Percentiles rank a stretch among this genome's conserved stretches.
Evolutionary conservation across 2,329 filamentous ascomycete genomes (phyloP).

Genomic region (Thelonectria blattea): DNA sequence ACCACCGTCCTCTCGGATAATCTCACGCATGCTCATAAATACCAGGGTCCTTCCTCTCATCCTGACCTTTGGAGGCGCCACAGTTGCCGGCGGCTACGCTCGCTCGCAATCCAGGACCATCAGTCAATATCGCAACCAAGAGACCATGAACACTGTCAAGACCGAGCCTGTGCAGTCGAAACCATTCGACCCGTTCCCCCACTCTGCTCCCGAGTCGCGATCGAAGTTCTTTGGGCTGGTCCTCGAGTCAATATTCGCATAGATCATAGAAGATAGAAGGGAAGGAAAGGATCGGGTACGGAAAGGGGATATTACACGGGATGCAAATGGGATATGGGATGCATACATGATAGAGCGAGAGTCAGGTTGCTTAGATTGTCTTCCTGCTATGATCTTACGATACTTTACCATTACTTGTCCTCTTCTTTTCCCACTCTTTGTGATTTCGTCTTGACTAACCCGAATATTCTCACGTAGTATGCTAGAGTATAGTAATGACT

Average conservation of each 20-base stretch:
- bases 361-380: no score
- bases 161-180: constrained; percentile 6
- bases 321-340: no score
- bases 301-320: no score
- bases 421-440: no score
- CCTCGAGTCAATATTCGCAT: constrained; percentile 35
- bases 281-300: no score
- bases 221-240: constrained; percentile 28
- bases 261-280: neutral
- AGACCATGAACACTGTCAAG: constrained; percentile 9
- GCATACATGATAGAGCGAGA: no score
- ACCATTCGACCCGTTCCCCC: neutral
- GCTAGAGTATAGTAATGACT: no score
- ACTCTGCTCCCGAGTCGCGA: constrained; percentile 10
- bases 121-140: constrained; percentile 5
- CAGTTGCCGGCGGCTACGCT: constrained; percentile 24
- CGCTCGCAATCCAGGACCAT: constrained; percentile 15
- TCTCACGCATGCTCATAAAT: neutral
- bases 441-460: no score
- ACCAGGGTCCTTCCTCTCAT: constrained; percentile 31
- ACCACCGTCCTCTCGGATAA: neutral
- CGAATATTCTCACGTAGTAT: no score
- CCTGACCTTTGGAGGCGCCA: constrained; percentile 32
- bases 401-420: no score
- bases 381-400: no score